Conservation (phyloP, 2,329 filamentous ascomycete species). For the Zymoseptoria brevis region DNA sequence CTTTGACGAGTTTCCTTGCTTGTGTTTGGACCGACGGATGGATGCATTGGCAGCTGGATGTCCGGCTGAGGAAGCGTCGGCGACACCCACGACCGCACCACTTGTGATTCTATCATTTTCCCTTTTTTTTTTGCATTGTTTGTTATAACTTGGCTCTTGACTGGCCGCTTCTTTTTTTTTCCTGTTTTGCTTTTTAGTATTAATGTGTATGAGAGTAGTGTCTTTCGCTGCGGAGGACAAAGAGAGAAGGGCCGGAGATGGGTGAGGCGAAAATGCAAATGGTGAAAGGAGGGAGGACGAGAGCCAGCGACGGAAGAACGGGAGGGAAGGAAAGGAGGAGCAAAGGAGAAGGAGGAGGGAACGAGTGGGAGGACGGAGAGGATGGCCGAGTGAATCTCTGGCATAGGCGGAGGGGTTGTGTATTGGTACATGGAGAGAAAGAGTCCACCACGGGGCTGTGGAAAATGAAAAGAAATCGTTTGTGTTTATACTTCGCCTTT, state of each 20-base stretch:
- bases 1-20: not conserved
- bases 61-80: not conserved
- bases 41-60: too few species aligned
- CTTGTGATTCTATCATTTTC: not conserved
- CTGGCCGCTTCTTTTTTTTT: not conserved
- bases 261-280: not conserved
- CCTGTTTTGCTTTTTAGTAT: slow-evolving; percentile 3
- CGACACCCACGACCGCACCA: not conserved
- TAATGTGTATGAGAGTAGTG: not conserved
- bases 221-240: not conserved
- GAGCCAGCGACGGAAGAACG: not conserved
- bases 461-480: not conserved
- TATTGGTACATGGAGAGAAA: not conserved
- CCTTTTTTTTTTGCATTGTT: not conserved
- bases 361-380: not conserved
- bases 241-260: not conserved
- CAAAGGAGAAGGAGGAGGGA: not conserved
- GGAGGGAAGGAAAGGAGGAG: not conserved
- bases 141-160: not conserved
- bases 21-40: not conserved
- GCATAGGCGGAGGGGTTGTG: not conserved
- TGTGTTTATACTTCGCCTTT: not conserved
- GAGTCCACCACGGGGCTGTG: not conserved
- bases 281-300: too few species aligned
- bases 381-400: not conserved